Base-by-base conservation (phyloP, 176 grass and related monocot genomes). In the Guadua angustifolia region DNA sequence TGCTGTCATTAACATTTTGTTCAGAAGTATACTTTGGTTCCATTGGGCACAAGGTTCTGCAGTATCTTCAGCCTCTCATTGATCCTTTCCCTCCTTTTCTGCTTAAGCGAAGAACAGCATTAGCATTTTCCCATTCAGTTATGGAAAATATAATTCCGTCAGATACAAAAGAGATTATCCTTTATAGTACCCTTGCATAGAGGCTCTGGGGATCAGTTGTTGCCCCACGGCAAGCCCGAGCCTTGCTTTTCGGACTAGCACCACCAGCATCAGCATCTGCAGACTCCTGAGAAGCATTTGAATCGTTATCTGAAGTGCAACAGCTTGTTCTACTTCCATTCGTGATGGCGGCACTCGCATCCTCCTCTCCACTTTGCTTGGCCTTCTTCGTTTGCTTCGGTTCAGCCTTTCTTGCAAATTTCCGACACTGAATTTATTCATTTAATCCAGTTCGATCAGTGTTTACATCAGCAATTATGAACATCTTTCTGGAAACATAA, bases 151-250 rank as follows among this genome's bases (percentile, higher is more conserved):
- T 52, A 2, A 18, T 11, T 60, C 21, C 7, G 22, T 75, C 4
- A 19, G 18, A 61, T 73, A 42, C 4, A 46, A 52, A 85, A 10
- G 0, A 49, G 33, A 86, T 74, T 26, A 64, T 68, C 17, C 17
- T 52, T 10, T 65, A 10, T 22, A 42, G 64, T 92, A 97, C 94
- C 88, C 90, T 97, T 87, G 94, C 94, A 70, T 94, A 91, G 44
- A 97, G 91, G 89, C 94, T 97, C 68, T 97, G 94, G 46, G 92
- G 92, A 58, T 94, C 94, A 55, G 88, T 90, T 67, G 89, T 69
- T 3, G 62, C 77, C 8, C 91, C 88, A 0, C 78, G 86, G 44
- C 56, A 72, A 6, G 90, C 86, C 26, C 84, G 86, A 40, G 55
- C 83, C 82, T 93, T 89, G n/a, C 84, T 66, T 84, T 79, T 89